phyloP scores from a whole-genome alignment of 208 protist species.

The Phytomonas francai region DNA sequence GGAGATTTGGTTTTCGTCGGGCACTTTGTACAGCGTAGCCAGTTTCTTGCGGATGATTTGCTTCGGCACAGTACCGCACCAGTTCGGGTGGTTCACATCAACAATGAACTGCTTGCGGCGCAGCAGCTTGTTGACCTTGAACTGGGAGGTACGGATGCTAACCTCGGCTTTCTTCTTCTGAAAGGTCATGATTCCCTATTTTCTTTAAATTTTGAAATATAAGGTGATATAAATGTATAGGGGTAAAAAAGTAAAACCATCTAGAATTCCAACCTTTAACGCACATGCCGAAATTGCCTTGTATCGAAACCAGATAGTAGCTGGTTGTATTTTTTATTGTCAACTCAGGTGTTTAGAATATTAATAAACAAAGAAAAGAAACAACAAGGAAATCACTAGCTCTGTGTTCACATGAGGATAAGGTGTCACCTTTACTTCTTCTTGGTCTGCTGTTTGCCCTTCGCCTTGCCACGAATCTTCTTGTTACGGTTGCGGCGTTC shows the following conservation, averaged over 20 bases:
- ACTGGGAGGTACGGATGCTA: constrained; percentile 94
- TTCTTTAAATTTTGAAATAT: constrained; percentile 5
- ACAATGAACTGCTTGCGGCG: constrained; percentile 99
- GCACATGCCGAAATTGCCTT: too few species aligned
- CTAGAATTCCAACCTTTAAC: too few species aligned
- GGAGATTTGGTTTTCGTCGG: constrained; percentile 92
- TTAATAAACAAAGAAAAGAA: constrained; percentile 11
- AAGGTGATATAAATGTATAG: background rate
- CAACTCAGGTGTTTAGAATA: background rate
- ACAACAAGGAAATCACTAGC: constrained; percentile 3
- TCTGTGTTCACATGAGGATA: background rate
- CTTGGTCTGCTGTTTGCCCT: constrained; percentile 87
- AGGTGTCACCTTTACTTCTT: constrained; percentile 73
- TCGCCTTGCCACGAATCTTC: constrained; percentile 96
- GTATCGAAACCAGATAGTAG: too few species aligned
- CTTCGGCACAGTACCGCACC: constrained; percentile 91
- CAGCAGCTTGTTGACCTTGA: constrained; percentile 99
- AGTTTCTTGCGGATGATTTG: constrained; percentile 93
- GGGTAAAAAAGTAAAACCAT: background rate
- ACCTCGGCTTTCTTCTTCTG: constrained; percentile 92
- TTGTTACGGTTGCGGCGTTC: constrained; percentile 98
- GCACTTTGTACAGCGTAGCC: constrained; percentile 96
- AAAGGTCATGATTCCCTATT: constrained; percentile 76
- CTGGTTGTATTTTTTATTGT: too few species aligned
- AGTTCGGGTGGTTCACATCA: constrained; percentile 83